Evolutionary conservation across 2,329 filamentous ascomycete species (phyloP).

Genomic region (Nigrospora sphaerica): DNA sequence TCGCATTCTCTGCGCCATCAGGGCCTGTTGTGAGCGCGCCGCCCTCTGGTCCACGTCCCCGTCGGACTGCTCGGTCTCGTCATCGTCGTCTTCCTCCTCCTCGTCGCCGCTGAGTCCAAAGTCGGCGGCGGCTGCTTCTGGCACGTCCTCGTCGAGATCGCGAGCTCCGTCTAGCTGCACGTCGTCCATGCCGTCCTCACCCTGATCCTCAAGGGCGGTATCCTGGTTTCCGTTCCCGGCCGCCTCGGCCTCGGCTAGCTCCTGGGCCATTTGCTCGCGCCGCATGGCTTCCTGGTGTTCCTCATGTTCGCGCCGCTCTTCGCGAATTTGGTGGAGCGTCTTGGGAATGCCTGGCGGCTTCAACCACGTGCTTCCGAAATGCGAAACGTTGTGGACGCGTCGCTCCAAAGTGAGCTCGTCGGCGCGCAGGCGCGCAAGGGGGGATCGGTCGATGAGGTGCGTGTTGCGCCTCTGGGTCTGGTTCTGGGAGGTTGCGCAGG

Average conservation of each 20-base stretch:
- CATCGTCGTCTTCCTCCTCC: constrained; percentile 27
- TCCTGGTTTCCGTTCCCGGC: constrained; percentile 17
- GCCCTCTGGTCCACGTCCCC: constrained; percentile 20
- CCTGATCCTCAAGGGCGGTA: constrained; percentile 11
- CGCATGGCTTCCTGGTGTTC: constrained; percentile 73
- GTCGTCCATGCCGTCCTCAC: constrained; percentile 43
- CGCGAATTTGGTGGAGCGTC: constrained; percentile 81
- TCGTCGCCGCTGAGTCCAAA: constrained; percentile 42
- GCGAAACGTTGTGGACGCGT: constrained; percentile 73
- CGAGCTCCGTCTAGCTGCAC: constrained; percentile 47
- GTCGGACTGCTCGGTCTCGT: constrained; percentile 22
- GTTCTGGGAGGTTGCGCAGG: constrained; percentile 17
- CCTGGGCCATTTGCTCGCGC: constrained; percentile 63
- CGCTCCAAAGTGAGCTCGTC: constrained; percentile 74
- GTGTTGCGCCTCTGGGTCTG: constrained; percentile 15
- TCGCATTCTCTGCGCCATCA: constrained; percentile 43
- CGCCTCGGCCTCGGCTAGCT: constrained; percentile 64
- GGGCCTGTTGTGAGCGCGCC: constrained; percentile 32
- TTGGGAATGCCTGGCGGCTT: constrained; percentile 82
- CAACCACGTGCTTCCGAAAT: constrained; percentile 87
- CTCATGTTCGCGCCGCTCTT: constrained; percentile 82
- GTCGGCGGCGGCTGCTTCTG: constrained; percentile 52
- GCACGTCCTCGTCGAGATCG: constrained; percentile 69
- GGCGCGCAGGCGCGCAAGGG: constrained; percentile 60
- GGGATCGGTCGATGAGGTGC: constrained; percentile 41